Evolutionary conservation across 352 stramenopile genomes (phyloP), one percentile per base, ranked within the genome.

Genomic region (Globisporangium apiculatum): DNA sequence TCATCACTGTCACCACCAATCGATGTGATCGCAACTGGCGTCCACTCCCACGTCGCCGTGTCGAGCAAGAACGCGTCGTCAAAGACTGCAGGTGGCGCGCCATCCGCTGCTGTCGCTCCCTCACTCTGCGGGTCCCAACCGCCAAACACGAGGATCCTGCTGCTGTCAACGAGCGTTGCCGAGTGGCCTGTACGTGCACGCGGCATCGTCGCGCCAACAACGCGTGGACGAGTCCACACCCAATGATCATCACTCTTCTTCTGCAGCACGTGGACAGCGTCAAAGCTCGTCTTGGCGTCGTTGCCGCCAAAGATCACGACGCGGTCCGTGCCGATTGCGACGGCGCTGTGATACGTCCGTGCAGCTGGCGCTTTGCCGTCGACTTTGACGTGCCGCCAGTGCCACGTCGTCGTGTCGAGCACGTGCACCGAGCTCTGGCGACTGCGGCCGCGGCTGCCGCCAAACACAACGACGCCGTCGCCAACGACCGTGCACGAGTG

Each of bases 301-400:
- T 98, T 98, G 24, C 91, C 94, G 47, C 94, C 94, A 79, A 98
- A 97, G 64, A 97, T 86, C 3, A 98, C 79, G 57, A 98, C 75
- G 57, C 76, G 79, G 61, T 88, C 73, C 35, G 68, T 53, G 2
- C 66, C 71, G 5, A 94, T 57, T 14, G 75, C 69, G 31, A 89
- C 71, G 46, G 87, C 88, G 46, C 76, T 94, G 66, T 98, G 91
- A 65, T 98, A 98, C 18, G 90, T 97, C 18, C 91, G 86, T 18
- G 88, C 78, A 41, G 66, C 84, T 12, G 94, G 94, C 46, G 91
- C 71, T 41, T 94, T 91, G 52, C 91, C 91, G 10, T 94, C 66
- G n/a, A 94, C 68, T 64, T 96, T 95, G 17, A 93, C 68, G 7
- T 63, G 73, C 55, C 78, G 90, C 94, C 94, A 98, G 49, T 90